Conservation (phyloP, 2,329 filamentous ascomycete species). For the Fusarium hainanense region DNA sequence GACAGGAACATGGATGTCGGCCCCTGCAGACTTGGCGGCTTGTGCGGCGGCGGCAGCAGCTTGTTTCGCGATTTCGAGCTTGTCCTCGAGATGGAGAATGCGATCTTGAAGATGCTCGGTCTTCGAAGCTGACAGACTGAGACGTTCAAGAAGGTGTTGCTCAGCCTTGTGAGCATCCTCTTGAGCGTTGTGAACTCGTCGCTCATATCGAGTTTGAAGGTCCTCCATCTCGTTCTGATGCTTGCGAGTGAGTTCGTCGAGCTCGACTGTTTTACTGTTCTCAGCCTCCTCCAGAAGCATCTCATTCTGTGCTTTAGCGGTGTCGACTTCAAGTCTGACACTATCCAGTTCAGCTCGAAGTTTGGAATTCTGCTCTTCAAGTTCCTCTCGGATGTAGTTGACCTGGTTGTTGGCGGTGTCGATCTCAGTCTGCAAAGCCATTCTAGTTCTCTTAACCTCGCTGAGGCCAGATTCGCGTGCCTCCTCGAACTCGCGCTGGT, state of each 20-base stretch:
- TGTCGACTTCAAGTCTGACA: slow-evolving; percentile 82
- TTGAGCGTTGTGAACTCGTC: slow-evolving; percentile 75
- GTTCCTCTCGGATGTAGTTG: slow-evolving; percentile 82
- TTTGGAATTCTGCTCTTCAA: slow-evolving; percentile 81
- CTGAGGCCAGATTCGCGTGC: slow-evolving; percentile 81
- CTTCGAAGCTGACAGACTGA: slow-evolving; percentile 86
- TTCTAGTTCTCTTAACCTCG: slow-evolving; percentile 84
- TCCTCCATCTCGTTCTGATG: slow-evolving; percentile 79
- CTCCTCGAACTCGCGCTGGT: slow-evolving; percentile 85
- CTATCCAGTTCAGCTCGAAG: slow-evolving; percentile 81
- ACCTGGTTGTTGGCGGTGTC: slow-evolving; percentile 87
- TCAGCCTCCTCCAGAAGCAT: slow-evolving; percentile 86
- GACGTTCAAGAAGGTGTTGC: slow-evolving; percentile 80
- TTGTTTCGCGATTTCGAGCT: slow-evolving; percentile 88
- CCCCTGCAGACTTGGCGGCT: slow-evolving; percentile 72
- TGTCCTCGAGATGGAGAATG: slow-evolving; percentile 86
- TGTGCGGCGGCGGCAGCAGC: slow-evolving; percentile 85
- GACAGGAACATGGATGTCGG: slow-evolving; percentile 48
- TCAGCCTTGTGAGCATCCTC: slow-evolving; percentile 88
- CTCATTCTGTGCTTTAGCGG: slow-evolving; percentile 81
- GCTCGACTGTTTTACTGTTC: slow-evolving; percentile 69
- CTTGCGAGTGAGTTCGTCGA: slow-evolving; percentile 64
- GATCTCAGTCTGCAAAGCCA: slow-evolving; percentile 82
- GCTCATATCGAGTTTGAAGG: slow-evolving; percentile 78
- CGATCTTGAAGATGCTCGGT: slow-evolving; percentile 87